phyloP scores from a whole-genome alignment of 352 stramenopile species.

The Pythium volutum region DNA sequence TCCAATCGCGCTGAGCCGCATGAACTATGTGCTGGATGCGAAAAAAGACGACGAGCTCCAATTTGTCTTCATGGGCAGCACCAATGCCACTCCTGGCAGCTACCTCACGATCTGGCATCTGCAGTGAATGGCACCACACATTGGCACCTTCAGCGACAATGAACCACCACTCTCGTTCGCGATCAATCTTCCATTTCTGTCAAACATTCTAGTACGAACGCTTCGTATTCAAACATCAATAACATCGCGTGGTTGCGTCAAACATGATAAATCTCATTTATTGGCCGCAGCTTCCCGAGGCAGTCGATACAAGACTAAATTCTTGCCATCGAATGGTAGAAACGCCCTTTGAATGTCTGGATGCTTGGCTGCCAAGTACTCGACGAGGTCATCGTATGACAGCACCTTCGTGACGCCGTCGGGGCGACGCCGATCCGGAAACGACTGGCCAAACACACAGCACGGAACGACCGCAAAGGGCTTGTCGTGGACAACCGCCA shows the following conservation, averaged over 20 bases:
- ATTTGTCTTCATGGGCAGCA: conserved; percentile 6
- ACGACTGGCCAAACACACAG: conserved; percentile 93
- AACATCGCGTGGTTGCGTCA: background rate
- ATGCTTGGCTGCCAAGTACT: conserved; percentile 78
- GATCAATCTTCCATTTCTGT: background rate
- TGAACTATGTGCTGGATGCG: conserved; percentile 2
- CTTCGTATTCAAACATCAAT: background rate
- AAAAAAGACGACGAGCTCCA: background rate
- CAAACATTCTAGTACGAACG: too few species aligned
- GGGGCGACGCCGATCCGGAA: conserved; percentile 60
- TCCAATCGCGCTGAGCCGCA: background rate
- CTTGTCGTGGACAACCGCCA: conserved; percentile 87
- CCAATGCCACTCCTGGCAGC: background rate
- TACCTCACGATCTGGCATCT: conserved; percentile 5
- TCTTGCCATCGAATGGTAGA: conserved; percentile 81
- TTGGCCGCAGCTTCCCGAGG: background rate
- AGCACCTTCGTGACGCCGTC: conserved; percentile 49
- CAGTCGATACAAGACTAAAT: conserved; percentile 67
- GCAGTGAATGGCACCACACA: background rate
- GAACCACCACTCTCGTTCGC: too few species aligned
- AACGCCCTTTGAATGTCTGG: conserved; percentile 54
- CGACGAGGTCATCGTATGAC: conserved; percentile 76
- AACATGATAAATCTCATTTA: background rate
- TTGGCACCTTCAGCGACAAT: too few species aligned
- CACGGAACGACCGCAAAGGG: conserved; percentile 96